Evolutionary conservation across 2,329 filamentous ascomycete species (phyloP), one percentile per base, ranked within the genome.

Genomic region (Botrytis sinoallii): DNA sequence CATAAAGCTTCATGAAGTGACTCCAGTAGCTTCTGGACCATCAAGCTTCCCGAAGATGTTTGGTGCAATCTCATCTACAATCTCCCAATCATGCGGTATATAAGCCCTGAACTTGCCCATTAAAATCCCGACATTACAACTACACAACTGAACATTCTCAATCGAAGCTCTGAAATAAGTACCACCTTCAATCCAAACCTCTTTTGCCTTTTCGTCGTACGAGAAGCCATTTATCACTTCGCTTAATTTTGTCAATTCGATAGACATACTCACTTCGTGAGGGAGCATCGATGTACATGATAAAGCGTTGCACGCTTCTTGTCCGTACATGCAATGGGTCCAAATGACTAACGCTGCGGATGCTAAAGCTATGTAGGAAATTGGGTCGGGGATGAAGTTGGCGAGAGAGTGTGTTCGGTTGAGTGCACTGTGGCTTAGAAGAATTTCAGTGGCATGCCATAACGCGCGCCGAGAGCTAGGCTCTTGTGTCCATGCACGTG

Each of bases 281-380:
- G 40, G 38, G 25, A 59, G 12, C 12, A 32, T 48, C 7, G 48
- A 57, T 25, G 10, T 22, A 16, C 35, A 32, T 14, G 40, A 8
- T 16, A 44, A 16, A 12, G 22, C 40, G 9, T 78, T 77, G 52
- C 82, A 84, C 2, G 79, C 71, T 22, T 77, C 64, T 16, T 78
- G 74, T 3, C 79, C 76, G 48, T 81, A 81, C 25, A 77, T 78
- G 20, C 81, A 79, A 79, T 82, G 84, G 0, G 81, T 78, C 82
- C 82, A 84, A 0, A 83, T 75, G 1, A 84, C 78, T 3, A 82
- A 73, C 0, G 82, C 81, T 3, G 80, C 80, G 0, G 79, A 79
- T 0, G 81, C 79, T 0, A 82, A 72, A 2, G 83, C 78, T 0
- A 83, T 78, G 52, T 83, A 81, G 0, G 80, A 76, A 18, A 84